Conservation (phyloP, 1,284 basidiomycete species). For the Exobasidium cylindrosporum region DNA sequence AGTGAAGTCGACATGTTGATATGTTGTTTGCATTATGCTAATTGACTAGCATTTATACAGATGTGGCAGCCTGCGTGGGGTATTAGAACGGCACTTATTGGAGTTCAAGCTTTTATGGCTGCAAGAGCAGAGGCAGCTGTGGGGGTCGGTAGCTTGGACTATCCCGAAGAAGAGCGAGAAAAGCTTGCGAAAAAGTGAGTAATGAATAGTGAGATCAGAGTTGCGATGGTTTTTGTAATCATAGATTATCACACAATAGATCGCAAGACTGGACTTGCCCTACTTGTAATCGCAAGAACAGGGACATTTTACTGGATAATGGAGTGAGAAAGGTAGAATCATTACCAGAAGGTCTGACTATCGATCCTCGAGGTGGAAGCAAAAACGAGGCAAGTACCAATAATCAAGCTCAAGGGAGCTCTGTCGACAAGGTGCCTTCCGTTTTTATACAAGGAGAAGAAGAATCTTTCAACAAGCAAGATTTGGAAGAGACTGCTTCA, state of each 20-base stretch:
- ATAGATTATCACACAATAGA: too few relatives aligned
- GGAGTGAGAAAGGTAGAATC: neutral
- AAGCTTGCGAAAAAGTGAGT: slow-evolving; percentile 55
- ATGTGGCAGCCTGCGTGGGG: slow-evolving; percentile 98
- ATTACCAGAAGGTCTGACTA: slow-evolving; percentile 9
- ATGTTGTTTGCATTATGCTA: neutral
- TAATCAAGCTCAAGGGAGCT: neutral
- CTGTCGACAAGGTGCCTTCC: neutral
- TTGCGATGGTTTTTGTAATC: slow-evolving; percentile 1
- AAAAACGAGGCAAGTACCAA: neutral
- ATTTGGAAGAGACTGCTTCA: neutral
- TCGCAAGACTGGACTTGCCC: slow-evolving; percentile 9
- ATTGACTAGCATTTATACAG: slow-evolving; percentile 65
- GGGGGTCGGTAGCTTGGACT: slow-evolving; percentile 86
- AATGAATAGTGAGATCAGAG: neutral
- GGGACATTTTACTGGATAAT: neutral
- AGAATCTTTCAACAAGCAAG: neutral
- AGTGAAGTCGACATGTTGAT: neutral
- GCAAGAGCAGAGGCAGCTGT: slow-evolving; percentile 67
- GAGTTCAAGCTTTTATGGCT: slow-evolving; percentile 54
- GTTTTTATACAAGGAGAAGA: neutral
- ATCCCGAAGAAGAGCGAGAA: slow-evolving; percentile 81
- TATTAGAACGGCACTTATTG: slow-evolving; percentile 74
- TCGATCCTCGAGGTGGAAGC: slow-evolving; percentile 8
- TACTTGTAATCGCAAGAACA: neutral